Evolutionary conservation across 139 green algal genomes (phyloP).

Genomic region (Tetraselmis striata): DNA sequence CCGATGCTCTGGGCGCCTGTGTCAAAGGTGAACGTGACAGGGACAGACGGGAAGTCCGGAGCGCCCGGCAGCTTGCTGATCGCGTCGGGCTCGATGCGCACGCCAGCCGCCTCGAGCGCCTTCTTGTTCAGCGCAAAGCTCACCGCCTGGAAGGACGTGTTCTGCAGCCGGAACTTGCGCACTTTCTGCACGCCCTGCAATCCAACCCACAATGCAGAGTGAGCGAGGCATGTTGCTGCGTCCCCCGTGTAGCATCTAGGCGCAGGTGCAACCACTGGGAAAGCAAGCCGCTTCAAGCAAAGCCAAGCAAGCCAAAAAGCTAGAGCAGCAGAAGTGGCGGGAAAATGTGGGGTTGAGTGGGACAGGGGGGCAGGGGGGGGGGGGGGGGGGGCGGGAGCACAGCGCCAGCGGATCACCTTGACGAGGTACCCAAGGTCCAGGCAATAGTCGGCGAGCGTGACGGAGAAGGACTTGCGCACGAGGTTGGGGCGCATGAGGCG

Average conservation of each 20-base stretch:
- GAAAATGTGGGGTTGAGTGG: too few species aligned
- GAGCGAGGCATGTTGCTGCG: too few species aligned
- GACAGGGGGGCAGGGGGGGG: too few species aligned
- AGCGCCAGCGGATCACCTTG: too few species aligned
- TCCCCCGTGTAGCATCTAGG: too few species aligned
- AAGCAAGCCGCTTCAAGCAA: too few species aligned
- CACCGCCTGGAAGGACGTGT: constrained; percentile 47
- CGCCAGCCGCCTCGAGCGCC: constrained; percentile 47
- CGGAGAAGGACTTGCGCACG: neutral
- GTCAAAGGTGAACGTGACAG: constrained; percentile 21
- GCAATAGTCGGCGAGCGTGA: constrained; percentile 47
- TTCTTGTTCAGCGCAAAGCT: constrained; percentile 53
- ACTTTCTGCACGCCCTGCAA: constrained; percentile 2
- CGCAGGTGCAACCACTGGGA: too few species aligned
- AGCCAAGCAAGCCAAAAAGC: too few species aligned
- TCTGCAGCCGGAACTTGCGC: constrained; percentile 56
- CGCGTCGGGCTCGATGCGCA: constrained; percentile 57
- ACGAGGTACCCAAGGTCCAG: constrained; percentile 71
- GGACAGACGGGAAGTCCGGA: constrained; percentile 32
- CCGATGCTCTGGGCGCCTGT: neutral
- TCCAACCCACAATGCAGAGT: too few species aligned
- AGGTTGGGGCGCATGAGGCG: neutral
- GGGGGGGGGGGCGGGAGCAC: too few species aligned
- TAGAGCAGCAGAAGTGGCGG: too few species aligned
- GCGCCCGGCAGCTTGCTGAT: constrained; percentile 52